A percentile compares a stretch with the other conserved stretches of the same genome.
These are phyloP conservation scores for Prunella vulgaris DNA, from an alignment of 257 asterid genomes.

Conservation along the genomic window DNA sequence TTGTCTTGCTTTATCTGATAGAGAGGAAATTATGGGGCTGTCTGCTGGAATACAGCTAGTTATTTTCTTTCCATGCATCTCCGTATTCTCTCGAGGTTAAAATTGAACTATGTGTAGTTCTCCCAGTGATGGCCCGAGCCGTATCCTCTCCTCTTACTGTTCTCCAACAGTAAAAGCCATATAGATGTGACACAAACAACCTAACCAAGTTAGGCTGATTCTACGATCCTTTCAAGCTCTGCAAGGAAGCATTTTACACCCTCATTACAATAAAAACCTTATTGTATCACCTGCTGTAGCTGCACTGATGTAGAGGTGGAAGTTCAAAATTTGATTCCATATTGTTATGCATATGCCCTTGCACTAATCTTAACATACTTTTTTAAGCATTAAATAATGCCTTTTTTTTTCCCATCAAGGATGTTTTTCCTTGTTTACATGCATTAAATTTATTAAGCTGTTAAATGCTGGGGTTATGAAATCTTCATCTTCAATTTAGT, in stretches of 20 bases:
- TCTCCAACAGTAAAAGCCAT: not conserved
- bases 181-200: not conserved
- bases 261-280: not conserved
- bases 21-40: not conserved
- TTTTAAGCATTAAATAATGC: not conserved
- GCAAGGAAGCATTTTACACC: not conserved
- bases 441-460: not conserved
- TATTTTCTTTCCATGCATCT: not conserved
- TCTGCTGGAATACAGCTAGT: not conserved
- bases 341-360: not conserved
- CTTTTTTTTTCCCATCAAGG: not conserved
- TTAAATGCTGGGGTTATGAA: not conserved
- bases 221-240: not conserved
- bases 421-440: not conserved
- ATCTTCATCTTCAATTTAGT: not conserved
- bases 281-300: not conserved
- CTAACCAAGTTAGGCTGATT: not conserved
- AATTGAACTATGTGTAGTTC: not conserved
- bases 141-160: not conserved
- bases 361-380: not conserved
- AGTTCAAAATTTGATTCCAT: not conserved
- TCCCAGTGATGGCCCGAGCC: not conserved
- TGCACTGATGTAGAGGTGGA: not conserved
- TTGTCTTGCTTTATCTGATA: not conserved
- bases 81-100: not conserved